Base-by-base conservation (phyloP, 306 rosid species). In the Astragalus membranaceus region DNA sequence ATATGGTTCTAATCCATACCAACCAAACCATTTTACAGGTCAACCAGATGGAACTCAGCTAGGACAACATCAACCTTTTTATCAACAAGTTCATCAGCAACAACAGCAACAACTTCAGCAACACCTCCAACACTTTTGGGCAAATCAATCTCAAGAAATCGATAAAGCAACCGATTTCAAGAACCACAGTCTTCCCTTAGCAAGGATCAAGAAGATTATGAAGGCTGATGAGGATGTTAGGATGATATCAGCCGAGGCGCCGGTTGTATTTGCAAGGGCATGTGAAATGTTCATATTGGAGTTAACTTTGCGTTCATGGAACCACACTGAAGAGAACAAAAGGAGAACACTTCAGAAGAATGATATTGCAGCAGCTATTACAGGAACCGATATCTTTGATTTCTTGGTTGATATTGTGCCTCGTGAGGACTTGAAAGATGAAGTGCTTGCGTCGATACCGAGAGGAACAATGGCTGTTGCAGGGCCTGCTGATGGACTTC, bases 161-260 rank as follows among this genome's bases (percentile, higher is more conserved):
- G 87, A 82, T 64, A 84, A 76, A 73, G 91, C 76, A 10, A 74
- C 77, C 16, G 91, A 86, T 82, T 88, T 86, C 86, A 88, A 88
- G 85, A 88, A 88, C 75, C 90, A 88, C 61, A 85, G 87, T 77
- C 94, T 88, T 73, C 94, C 94, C 44, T 59, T 88, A 59, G 90
- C 94, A 52, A 82, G 91, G 80, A 88, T 88, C 77, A 88, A 84
- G 76, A 88, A 88, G 87, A 86, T 86, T 7, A 88, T 88, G 91
- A 88, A 86, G 78, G 95, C 87, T 4, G 91, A 88, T 53, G 87
- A 88, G 85, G 91, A 88, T 82, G 95, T 88, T 2, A 76, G 87
- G 64, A 84, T 86, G 91, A 88, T 86, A 82, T 86, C 95, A 6
- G 89, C 89, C 3, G 91, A 88, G 86, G 95, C 91, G 11, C 91